Conservation (phyloP, 768 basidiomycete genomes). For the Neoboletus magnificus region DNA sequence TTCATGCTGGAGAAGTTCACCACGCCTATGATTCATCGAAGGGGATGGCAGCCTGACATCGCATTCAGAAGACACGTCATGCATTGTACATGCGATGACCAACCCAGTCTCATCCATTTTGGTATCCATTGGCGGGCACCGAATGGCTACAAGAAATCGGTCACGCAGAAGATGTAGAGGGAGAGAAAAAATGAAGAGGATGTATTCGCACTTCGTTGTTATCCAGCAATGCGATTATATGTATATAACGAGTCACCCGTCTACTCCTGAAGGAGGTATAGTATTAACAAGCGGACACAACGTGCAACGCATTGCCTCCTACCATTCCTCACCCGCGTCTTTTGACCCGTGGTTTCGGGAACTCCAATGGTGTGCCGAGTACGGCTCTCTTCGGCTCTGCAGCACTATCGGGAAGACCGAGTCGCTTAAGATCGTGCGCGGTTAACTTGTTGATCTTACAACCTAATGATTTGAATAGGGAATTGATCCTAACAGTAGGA, state of each 20-base stretch:
- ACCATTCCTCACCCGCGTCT: conserved; percentile 26
- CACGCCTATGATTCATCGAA: background rate
- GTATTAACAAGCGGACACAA: background rate
- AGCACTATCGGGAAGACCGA: conserved; percentile 63
- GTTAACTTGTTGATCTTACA: conserved; percentile 64
- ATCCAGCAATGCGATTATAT: background rate
- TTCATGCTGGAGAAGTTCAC: background rate
- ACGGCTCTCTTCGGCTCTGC: conserved; percentile 68
- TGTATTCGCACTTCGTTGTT: background rate
- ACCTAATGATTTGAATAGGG: conserved; percentile 77
- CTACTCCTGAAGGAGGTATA: background rate
- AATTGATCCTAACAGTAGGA: conserved; percentile 45
- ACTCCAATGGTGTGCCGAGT: conserved; percentile 71
- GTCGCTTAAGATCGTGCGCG: conserved; percentile 60
- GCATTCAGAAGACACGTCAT: background rate
- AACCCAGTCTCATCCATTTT: background rate
- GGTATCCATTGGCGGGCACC: background rate
- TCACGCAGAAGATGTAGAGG: background rate
- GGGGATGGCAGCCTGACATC: background rate
- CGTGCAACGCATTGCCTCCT: background rate
- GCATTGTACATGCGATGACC: background rate
- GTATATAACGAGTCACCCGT: background rate
- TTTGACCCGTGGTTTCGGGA: conserved; percentile 60
- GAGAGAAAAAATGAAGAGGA: background rate
- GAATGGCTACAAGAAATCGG: background rate